Conservation (phyloP, 345 rosid genomes). For the Salix arbutifolia region DNA sequence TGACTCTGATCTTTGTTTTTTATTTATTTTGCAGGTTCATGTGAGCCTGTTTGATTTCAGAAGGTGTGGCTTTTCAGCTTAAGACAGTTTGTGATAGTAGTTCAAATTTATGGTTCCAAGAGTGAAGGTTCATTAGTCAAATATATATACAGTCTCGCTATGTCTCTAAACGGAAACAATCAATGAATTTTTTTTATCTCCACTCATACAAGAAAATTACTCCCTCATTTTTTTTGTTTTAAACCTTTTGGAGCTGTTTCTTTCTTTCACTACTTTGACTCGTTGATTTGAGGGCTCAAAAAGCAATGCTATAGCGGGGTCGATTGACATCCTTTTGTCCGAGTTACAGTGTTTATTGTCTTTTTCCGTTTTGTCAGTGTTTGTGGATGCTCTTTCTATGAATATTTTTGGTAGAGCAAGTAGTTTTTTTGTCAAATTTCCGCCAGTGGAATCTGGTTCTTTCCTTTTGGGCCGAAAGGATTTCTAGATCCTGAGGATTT, state of each 20-base stretch:
- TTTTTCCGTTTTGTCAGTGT: conserved; percentile 14
- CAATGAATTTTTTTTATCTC: conserved; percentile 2
- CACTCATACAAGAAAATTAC: conserved; percentile 14
- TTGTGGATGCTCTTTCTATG: conserved; percentile 2
- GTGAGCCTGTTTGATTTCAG: conserved; percentile 3
- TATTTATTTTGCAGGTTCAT: conserved; percentile 16
- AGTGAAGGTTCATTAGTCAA: conserved; percentile 18
- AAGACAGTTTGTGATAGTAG: neutral
- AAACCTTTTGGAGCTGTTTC: conserved; percentile 22
- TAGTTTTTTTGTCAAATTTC: conserved; percentile 5
- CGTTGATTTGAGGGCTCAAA: conserved; percentile 32
- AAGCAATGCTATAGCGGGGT: conserved; percentile 20
- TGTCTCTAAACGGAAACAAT: conserved; percentile 21
- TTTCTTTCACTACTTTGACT: conserved; percentile 36
- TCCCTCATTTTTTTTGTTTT: neutral
- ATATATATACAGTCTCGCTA: conserved; percentile 14
- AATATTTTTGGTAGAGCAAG: neutral
- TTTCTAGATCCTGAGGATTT: conserved; percentile 25
- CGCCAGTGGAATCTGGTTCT: conserved; percentile 13
- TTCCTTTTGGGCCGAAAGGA: conserved; percentile 23
- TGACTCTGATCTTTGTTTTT: conserved; percentile 5
- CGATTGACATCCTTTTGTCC: conserved; percentile 1
- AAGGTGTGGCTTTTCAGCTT: neutral
- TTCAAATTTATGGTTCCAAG: conserved; percentile 9
- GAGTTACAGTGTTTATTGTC: conserved; percentile 9